These are phyloP conservation scores for Nicotiana knightiana DNA, from an alignment of 257 asterid species.

Conservation along the genomic window DNA sequence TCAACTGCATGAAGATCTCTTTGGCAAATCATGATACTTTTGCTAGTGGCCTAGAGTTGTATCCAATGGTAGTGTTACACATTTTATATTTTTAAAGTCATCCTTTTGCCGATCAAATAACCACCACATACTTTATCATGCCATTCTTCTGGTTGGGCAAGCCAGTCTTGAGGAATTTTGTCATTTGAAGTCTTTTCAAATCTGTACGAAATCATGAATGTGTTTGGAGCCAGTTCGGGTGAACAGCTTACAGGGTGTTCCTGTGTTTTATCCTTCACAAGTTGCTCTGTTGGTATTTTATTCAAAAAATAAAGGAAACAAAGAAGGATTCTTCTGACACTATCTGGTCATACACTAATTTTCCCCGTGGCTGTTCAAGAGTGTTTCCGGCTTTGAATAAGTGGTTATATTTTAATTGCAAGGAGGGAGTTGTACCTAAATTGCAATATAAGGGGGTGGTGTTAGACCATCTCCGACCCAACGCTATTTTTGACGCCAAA, in stretches of 20 bases:
- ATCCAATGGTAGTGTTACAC: background rate
- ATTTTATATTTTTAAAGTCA: background rate
- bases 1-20: constrained; percentile 52
- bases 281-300: background rate
- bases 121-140: background rate
- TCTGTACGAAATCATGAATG: background rate
- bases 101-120: background rate
- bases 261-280: background rate
- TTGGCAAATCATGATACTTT: background rate
- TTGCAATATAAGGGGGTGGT: no score
- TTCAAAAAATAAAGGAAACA: no score
- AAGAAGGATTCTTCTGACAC: no score
- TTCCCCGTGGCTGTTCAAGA: no score
- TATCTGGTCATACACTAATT: no score
- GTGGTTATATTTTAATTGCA: no score
- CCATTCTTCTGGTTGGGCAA: constrained; percentile 4
- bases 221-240: background rate
- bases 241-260: background rate
- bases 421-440: no score
- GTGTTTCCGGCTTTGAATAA: background rate
- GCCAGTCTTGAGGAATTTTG: constrained; percentile 5
- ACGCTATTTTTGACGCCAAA: no score
- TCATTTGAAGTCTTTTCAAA: background rate
- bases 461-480: no score
- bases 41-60: background rate